A percentile compares a stretch with the other conserved stretches of the same genome.
These are phyloP conservation scores for Lentinus tigrinus DNA, from an alignment of 768 basidiomycete genomes.

Conservation along the genomic window DNA sequence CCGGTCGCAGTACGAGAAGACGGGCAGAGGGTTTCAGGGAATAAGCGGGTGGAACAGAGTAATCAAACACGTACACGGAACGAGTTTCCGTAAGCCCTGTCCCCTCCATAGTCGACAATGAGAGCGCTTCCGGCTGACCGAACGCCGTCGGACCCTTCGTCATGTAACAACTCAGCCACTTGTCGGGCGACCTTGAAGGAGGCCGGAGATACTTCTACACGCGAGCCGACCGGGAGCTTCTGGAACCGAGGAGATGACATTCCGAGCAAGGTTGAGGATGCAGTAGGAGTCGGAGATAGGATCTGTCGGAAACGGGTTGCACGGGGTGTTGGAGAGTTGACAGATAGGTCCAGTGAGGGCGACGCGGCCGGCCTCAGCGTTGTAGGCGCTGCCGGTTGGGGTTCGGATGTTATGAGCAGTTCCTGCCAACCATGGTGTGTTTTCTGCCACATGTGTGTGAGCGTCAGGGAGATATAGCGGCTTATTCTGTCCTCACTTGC, in stretches of 20 bases:
- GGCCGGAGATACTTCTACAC: conserved; percentile 78
- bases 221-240: conserved; percentile 62
- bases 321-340: conserved; percentile 9
- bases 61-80: conserved; percentile 64
- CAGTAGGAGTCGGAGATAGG: conserved; percentile 57
- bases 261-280: conserved; percentile 55
- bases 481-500: conserved; percentile 50
- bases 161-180: conserved; percentile 62
- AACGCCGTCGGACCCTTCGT: conserved; percentile 22
- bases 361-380: conserved; percentile 21
- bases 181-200: conserved; percentile 67
- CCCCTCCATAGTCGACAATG: conserved; percentile 87
- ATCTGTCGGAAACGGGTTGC: conserved; percentile 54
- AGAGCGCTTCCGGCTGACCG: conserved; percentile 57
- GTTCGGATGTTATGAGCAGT: conserved; percentile 59
- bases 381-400: conserved; percentile 39
- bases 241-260: conserved; percentile 70
- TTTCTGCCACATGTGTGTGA: conserved; percentile 48
- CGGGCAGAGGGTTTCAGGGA: conserved; percentile 4
- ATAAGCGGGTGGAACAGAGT: background rate
- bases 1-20: background rate
- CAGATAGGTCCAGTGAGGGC: conserved; percentile 13
- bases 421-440: conserved; percentile 82
- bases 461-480: background rate
- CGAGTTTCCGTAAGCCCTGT: conserved; percentile 65